A percentile compares a stretch with the other conserved stretches of the same genome.
Conservation (phyloP, 2,329 filamentous ascomycete genomes). For the Hypoxylon sp. region DNA sequence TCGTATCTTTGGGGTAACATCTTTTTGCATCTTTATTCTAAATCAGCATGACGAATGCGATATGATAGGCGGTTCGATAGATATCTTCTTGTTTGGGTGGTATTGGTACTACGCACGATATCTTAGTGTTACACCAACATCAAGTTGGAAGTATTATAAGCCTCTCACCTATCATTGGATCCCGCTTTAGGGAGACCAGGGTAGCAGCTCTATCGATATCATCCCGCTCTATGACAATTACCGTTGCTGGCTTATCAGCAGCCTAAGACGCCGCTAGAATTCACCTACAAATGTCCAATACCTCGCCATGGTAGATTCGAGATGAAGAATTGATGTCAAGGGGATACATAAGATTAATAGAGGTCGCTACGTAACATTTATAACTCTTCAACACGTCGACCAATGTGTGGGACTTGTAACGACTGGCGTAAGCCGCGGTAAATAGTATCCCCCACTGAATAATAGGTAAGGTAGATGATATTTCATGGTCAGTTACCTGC, state of each 20-base stretch:
- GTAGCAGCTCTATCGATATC: conserved; percentile 8
- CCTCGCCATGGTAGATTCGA: neutral
- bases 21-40: neutral
- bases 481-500: too few relatives aligned
- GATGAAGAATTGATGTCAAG: too few relatives aligned
- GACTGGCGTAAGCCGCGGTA: neutral
- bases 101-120: conserved; percentile 8
- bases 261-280: neutral
- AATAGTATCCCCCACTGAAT: neutral
- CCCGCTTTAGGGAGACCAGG: conserved; percentile 8
- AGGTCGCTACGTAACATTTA: neutral
- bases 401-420: neutral
- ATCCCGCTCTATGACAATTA: neutral
- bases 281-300: neutral
- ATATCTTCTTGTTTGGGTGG: conserved; percentile 14
- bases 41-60: neutral
- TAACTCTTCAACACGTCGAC: too few relatives aligned
- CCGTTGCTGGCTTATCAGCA: neutral
- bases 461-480: neutral
- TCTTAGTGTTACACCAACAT: conserved; percentile 6
- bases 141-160: neutral
- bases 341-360: neutral
- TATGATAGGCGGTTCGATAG: conserved; percentile 4
- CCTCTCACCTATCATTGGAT: conserved; percentile 4
- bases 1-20: conserved; percentile 9